Evolutionary conservation across 2,329 filamentous ascomycete species (phyloP).

Genomic region (Ascomycota sp.): DNA sequence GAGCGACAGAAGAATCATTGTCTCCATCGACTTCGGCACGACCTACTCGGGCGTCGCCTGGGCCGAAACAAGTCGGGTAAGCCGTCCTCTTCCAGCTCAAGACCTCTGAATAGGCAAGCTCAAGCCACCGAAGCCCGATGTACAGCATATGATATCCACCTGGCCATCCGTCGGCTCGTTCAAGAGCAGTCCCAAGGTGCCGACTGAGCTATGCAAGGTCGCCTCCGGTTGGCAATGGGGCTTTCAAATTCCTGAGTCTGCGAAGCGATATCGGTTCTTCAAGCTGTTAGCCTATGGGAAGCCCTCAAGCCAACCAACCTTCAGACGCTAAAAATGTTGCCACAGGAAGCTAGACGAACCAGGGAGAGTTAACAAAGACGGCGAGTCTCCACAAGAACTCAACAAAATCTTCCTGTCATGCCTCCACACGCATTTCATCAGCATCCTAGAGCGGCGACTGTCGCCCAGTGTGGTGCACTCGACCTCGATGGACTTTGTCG

Average conservation of each 20-base stretch:
- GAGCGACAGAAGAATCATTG: constrained; percentile 21
- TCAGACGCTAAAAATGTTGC: neutral
- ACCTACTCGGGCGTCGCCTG: constrained; percentile 35
- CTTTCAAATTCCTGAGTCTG: constrained; percentile 22
- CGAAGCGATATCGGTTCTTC: constrained; percentile 21
- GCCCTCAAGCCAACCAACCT: neutral
- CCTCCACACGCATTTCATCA: constrained; percentile 26
- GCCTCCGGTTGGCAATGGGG: constrained; percentile 26
- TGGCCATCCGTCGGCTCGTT: constrained; percentile 19
- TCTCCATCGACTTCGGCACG: constrained; percentile 35
- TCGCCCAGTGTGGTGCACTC: constrained; percentile 19
- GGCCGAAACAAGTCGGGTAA: constrained; percentile 21
- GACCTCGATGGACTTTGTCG: constrained; percentile 29
- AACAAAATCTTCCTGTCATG: constrained; percentile 23
- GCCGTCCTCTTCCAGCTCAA: too few species aligned
- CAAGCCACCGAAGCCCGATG: constrained; percentile 15
- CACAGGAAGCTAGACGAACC: constrained; percentile 16
- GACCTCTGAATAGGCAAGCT: too few species aligned
- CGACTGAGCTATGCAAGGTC: constrained; percentile 24
- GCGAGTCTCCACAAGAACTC: constrained; percentile 14
- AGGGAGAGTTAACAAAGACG: constrained; percentile 9
- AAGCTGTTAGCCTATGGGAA: constrained; percentile 20
- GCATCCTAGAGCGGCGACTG: constrained; percentile 20
- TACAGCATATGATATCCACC: constrained; percentile 19
- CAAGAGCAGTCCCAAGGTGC: constrained; percentile 22